Evolutionary conservation across 495 filamentous ascomycete species (phyloP).

Genomic region (Ramalina peruviana): DNA sequence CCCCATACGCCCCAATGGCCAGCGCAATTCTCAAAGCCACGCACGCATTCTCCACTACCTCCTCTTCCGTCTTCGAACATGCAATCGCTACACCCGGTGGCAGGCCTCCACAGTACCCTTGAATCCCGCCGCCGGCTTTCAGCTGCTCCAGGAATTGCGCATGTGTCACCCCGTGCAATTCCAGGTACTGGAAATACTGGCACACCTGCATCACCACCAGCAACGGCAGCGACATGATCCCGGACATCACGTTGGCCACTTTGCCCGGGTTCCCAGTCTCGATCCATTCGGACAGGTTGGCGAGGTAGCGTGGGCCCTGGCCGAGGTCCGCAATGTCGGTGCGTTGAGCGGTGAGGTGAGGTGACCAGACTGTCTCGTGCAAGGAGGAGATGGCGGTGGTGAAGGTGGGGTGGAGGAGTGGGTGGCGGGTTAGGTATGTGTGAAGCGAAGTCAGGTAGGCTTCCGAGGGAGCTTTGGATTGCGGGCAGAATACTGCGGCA

Average conservation of each 20-base stretch:
- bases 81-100: slow-evolving; percentile 19
- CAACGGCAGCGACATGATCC: slow-evolving; percentile 21
- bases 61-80: slow-evolving; percentile 15
- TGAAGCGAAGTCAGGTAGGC: slow-evolving; percentile 3
- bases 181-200: slow-evolving; percentile 25
- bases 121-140: slow-evolving; percentile 12
- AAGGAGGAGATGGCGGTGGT: neutral
- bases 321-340: slow-evolving; percentile 9
- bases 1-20: slow-evolving; percentile 20
- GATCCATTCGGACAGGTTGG: slow-evolving; percentile 13
- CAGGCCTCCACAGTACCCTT: slow-evolving; percentile 20
- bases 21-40: slow-evolving; percentile 16
- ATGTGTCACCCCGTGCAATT: slow-evolving; percentile 8
- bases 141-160: slow-evolving; percentile 3
- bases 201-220: slow-evolving; percentile 19
- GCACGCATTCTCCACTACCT: slow-evolving; percentile 13
- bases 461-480: slow-evolving; percentile 10
- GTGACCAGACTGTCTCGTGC: slow-evolving; percentile 1
- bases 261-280: slow-evolving; percentile 3
- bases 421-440: neutral
- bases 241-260: slow-evolving; percentile 16
- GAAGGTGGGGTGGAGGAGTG: slow-evolving; percentile 2
- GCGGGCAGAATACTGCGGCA: slow-evolving; percentile 9
- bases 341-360: slow-evolving; percentile 2
- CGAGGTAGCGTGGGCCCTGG: slow-evolving; percentile 10